A percentile compares a stretch with the other conserved stretches of the same genome.
Conservation (phyloP, 352 stramenopile genomes). For the Phytophthora pini region DNA sequence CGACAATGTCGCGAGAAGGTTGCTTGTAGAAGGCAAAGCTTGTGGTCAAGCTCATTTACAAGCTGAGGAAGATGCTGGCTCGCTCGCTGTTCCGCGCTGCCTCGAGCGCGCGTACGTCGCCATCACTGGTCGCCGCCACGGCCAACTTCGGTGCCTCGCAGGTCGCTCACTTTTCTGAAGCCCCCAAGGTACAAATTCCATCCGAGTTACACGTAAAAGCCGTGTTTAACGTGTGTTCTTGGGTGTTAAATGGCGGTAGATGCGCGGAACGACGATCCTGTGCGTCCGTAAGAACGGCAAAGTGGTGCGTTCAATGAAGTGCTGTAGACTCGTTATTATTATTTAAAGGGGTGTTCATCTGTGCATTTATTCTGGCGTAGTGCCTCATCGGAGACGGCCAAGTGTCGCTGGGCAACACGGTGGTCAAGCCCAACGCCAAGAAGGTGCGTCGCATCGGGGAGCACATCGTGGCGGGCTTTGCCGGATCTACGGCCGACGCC, state of each 20-base stretch:
- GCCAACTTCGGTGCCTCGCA: conserved; percentile 25
- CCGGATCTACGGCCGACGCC: conserved; percentile 96
- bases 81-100: conserved; percentile 65
- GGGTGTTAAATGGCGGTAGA: conserved; percentile 36
- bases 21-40: neutral
- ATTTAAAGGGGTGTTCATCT: neutral
- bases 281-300: conserved; percentile 98
- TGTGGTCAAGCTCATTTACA: conserved; percentile 8
- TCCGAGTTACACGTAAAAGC: neutral
- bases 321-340: neutral
- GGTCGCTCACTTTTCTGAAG: conserved; percentile 57
- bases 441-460: conserved; percentile 97
- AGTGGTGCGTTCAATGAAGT: conserved; percentile 79
- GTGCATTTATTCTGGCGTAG: conserved; percentile 21
- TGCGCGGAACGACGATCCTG: conserved; percentile 98
- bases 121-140: conserved; percentile 17
- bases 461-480: conserved; percentile 97
- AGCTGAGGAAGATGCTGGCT: conserved; percentile 50
- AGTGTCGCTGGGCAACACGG: conserved; percentile 95
- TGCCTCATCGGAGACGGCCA: conserved; percentile 98
- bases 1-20: no score
- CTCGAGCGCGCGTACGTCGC: conserved; percentile 24
- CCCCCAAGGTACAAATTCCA: conserved; percentile 46
- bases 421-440: conserved; percentile 98
- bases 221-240: neutral